Base-by-base conservation (phyloP, 495 filamentous ascomycete genomes). In the Xylaria flabelliformis region DNA sequence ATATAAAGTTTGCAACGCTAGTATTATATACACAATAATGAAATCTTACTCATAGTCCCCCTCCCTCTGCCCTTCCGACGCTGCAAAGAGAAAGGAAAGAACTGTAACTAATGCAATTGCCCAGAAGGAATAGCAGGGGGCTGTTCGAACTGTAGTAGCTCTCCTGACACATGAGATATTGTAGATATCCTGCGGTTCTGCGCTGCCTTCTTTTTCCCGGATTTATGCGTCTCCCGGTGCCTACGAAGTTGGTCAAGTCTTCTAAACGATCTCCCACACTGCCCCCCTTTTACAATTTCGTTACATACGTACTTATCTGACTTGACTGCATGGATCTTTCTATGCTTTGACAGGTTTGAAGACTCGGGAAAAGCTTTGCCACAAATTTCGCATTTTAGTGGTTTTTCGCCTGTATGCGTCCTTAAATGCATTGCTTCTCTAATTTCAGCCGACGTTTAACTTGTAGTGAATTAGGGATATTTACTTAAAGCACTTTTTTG, bases 311-410 rank as follows among this genome's bases (percentile, higher is more conserved):
- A 86, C 64, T 83, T 79, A 74, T 85, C 77, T 44, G 86, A 85
- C 62, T 72, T 67, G 15, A 13, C 6, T 2, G 21, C 10, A 69
- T 87, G 82, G 15, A 82, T 88, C 48, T 83, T 85, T 44, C 83
- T 82, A 64, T 87, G 83, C 67, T 89, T 87, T 71, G 85, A 84
- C 46, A 88, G 74, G 76, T 89, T 87, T n/a, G 84, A 89, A 13
- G 86, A 88, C 69, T 89, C 87, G 65, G 84, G 82, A 69, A 89
- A 89, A 8, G 76, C 70, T 67, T 85, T 86, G 50, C 82, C 81
- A 70, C 87, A 89, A 24, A 82, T 77, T 0, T 82, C 77, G 71
- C 86, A 87, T 46, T 78, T 72, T 1, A 88, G 77, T 0, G 86
- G 85, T 62, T 86, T 89, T 21, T 80, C 78, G 29, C 84, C 84